Conservation (phyloP, 2,329 filamentous ascomycete species). For the Trichothecium sympodiale region DNA sequence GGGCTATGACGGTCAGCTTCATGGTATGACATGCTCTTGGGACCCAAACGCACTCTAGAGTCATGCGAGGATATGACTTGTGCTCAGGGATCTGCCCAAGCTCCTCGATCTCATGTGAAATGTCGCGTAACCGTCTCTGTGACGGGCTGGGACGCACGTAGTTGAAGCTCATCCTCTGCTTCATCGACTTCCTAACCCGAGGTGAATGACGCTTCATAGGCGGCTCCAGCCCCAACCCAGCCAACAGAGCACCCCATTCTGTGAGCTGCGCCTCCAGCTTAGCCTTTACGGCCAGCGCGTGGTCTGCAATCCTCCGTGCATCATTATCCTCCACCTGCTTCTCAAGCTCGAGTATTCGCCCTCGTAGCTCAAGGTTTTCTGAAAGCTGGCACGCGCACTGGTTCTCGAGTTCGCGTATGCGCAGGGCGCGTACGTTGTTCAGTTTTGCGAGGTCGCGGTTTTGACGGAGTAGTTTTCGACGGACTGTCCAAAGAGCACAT, state of each 20-base stretch:
- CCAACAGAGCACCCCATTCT: constrained; percentile 58
- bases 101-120: constrained; percentile 42
- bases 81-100: constrained; percentile 53
- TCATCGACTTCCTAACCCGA: constrained; percentile 25
- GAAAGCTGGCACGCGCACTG: constrained; percentile 64
- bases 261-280: constrained; percentile 62
- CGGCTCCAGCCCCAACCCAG: constrained; percentile 51
- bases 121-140: constrained; percentile 44
- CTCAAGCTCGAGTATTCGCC: constrained; percentile 59
- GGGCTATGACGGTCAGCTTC: constrained; percentile 31
- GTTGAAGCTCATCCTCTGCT: constrained; percentile 29
- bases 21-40: too few species aligned
- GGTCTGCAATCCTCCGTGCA: constrained; percentile 48
- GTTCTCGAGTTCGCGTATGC: constrained; percentile 65
- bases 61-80: constrained; percentile 55
- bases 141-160: constrained; percentile 33
- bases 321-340: constrained; percentile 53
- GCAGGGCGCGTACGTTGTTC: constrained; percentile 67
- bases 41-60: constrained; percentile 51
- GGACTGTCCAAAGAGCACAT: constrained; percentile 40
- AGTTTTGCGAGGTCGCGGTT: constrained; percentile 73
- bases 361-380: constrained; percentile 66
- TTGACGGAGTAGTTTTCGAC: constrained; percentile 68
- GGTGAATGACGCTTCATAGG: constrained; percentile 37
- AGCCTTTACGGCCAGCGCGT: constrained; percentile 57